A percentile compares a stretch with the other conserved stretches of the same genome.
phyloP scores from a whole-genome alignment of 441 rosid genomes.

The Arabidopsis hybrid region DNA sequence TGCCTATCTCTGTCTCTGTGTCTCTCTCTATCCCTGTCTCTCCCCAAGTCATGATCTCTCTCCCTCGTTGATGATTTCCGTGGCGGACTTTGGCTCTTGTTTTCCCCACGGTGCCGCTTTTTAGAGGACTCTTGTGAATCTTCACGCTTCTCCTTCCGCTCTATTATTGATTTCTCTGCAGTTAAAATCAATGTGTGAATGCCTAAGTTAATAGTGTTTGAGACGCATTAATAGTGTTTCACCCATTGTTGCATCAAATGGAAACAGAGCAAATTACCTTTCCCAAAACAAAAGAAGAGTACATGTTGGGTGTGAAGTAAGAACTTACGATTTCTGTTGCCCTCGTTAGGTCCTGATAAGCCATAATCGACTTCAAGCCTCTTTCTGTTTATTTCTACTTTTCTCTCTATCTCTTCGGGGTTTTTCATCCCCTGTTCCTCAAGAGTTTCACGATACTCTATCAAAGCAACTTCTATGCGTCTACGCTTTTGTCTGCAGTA shows the following conservation, averaged over 20 bases:
- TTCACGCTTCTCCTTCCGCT: constrained; percentile 72
- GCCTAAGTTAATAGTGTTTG: background rate
- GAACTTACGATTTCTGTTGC: constrained; percentile 46
- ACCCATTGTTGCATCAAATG: constrained; percentile 11
- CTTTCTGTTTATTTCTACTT: constrained; percentile 80
- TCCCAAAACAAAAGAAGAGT: constrained; percentile 22
- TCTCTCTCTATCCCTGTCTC: constrained; percentile 44
- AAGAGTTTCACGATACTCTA: constrained; percentile 95
- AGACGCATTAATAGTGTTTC: constrained; percentile 10
- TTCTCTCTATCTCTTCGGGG: constrained; percentile 88
- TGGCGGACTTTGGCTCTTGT: constrained; percentile 82
- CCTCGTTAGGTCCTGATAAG: constrained; percentile 52
- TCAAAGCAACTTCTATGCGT: constrained; percentile 90
- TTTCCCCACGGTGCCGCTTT: constrained; percentile 69
- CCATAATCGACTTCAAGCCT: constrained; percentile 78
- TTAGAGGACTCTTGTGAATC: constrained; percentile 72
- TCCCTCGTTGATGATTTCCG: constrained; percentile 64
- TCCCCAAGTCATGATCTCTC: constrained; percentile 58
- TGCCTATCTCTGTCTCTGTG: constrained; percentile 55
- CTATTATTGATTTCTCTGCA: constrained; percentile 69
- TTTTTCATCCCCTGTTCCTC: constrained; percentile 92
- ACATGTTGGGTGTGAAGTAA: background rate
- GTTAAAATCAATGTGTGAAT: constrained; percentile 25
- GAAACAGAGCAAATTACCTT: background rate
- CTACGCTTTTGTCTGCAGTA: constrained; percentile 86